These are phyloP conservation scores for Teratosphaeria nubilosa DNA, from an alignment of 2,329 filamentous ascomycete genomes.

Conservation along the genomic window DNA sequence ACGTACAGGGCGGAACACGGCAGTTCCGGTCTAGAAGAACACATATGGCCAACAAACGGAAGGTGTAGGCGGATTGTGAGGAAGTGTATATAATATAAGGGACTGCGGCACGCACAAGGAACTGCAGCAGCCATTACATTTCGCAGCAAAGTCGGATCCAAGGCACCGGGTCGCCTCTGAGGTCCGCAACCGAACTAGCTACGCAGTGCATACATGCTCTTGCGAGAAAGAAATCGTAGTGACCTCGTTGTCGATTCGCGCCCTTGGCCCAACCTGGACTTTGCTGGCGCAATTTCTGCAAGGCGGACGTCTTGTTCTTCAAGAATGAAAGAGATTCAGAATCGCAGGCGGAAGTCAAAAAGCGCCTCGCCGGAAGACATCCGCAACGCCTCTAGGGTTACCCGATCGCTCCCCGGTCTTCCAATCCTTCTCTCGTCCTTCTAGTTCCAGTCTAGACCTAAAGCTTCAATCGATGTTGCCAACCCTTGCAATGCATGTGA, in stretches of 20 bases:
- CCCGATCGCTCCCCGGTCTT: neutral
- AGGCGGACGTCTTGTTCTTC: neutral
- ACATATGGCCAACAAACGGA: neutral
- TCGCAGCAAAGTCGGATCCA: constrained; percentile 1
- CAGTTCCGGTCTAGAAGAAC: neutral
- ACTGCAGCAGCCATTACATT: constrained; percentile 1
- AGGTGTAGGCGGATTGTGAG: neutral
- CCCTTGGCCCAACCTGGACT: neutral
- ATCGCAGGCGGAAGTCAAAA: neutral
- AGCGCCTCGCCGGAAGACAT: neutral
- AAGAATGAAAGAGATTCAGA: neutral
- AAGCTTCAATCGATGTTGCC: neutral
- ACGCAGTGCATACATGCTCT: neutral
- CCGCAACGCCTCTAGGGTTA: neutral
- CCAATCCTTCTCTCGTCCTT: neutral
- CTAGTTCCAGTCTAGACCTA: neutral
- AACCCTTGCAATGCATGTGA: neutral
- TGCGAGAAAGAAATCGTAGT: neutral
- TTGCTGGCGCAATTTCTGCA: neutral
- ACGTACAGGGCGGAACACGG: neutral
- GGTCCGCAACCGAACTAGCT: neutral
- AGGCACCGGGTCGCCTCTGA: neutral
- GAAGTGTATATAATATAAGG: neutral
- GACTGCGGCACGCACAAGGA: neutral
- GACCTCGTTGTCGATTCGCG: neutral